These are phyloP conservation scores for Closterium sp. DNA, from an alignment of 139 green algal species.

Conservation along the genomic window DNA sequence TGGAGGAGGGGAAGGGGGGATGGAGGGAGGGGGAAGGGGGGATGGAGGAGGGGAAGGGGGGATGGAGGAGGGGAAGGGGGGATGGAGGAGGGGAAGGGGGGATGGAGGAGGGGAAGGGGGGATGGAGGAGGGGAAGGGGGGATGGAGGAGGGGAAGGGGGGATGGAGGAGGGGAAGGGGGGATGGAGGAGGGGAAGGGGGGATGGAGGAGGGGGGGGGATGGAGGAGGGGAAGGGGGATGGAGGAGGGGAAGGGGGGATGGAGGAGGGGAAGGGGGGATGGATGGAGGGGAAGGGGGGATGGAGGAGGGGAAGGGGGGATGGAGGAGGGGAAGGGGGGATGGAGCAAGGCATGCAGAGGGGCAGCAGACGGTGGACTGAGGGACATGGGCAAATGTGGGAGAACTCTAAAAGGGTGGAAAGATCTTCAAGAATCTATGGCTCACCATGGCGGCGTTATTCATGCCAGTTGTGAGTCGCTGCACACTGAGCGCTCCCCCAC, in stretches of 20 bases:
- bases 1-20: no score
- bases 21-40: background rate
- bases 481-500: conserved; percentile 33
- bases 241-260: background rate
- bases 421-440: background rate
- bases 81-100: background rate
- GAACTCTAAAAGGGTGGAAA: no score
- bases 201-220: no score
- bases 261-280: background rate
- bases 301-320: background rate
- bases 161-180: no score
- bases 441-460: background rate
- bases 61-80: background rate
- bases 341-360: background rate
- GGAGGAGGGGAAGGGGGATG: no score
- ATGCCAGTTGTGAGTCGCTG: conserved; percentile 9
- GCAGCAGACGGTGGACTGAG: no score
- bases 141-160: no score
- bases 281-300: background rate
- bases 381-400: no score
- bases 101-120: background rate
- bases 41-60: background rate
- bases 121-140: no score
- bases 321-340: background rate
- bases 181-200: no score